phyloP scores from a whole-genome alignment of 305 asterid species.

The Fraxinus albicans region DNA sequence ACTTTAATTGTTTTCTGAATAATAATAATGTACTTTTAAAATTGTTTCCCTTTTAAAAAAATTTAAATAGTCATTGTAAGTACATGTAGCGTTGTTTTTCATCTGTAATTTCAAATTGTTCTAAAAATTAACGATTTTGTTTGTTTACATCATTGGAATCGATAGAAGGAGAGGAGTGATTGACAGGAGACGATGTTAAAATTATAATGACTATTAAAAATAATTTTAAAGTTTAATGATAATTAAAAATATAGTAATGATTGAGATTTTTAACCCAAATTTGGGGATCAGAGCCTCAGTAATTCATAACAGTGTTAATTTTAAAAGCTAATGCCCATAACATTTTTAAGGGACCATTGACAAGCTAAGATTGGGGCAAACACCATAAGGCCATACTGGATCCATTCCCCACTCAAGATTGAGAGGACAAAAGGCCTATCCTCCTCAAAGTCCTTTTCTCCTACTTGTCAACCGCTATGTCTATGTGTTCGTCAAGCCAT shows the following conservation, averaged over 20 bases:
- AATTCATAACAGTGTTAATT: slow-evolving; percentile 13
- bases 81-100: background rate
- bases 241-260: too few species aligned
- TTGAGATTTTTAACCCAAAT: background rate
- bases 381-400: slow-evolving; percentile 25
- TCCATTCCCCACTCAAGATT: slow-evolving; percentile 11
- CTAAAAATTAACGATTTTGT: too few species aligned
- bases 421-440: background rate
- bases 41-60: too few species aligned
- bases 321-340: slow-evolving; percentile 4
- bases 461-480: background rate
- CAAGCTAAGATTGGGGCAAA: slow-evolving; percentile 7
- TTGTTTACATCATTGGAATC: background rate
- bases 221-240: background rate
- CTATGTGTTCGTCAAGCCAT: background rate
- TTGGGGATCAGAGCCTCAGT: background rate
- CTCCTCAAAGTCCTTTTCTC: background rate
- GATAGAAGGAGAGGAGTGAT: background rate
- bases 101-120: background rate
- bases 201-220: background rate
- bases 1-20: too few species aligned
- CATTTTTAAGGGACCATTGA: slow-evolving; percentile 40
- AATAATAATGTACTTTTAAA: background rate
- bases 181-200: slow-evolving; percentile 19
- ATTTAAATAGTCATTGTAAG: background rate